Evolutionary conservation across 1,284 basidiomycete species (phyloP).

Genomic region (Inonotus hispidus): DNA sequence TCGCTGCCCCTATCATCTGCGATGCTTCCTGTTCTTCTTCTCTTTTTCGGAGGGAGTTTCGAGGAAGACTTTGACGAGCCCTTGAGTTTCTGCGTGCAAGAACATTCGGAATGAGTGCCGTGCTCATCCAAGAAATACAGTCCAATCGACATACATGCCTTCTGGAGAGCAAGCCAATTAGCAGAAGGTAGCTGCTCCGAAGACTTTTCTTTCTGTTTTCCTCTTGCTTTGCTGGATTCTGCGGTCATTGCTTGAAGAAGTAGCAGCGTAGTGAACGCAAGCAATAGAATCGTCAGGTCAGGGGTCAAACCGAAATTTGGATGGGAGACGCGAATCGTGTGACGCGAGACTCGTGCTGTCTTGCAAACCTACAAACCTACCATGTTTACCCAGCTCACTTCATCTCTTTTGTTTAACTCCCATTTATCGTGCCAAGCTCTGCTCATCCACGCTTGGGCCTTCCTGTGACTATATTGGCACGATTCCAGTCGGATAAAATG

Average conservation of each 20-base stretch:
- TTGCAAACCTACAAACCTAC: neutral
- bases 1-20: neutral
- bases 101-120: neutral
- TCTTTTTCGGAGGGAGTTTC: conserved; percentile 8
- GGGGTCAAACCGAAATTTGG: too few relatives aligned
- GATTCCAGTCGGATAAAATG: neutral
- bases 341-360: conserved; percentile 11
- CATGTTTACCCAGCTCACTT: neutral
- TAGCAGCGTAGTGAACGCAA: neutral
- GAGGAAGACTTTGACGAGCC: neutral
- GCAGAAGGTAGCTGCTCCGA: conserved; percentile 32
- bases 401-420: neutral
- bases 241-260: neutral
- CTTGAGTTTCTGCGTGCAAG: conserved; percentile 5
- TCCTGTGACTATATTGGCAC: too few relatives aligned
- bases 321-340: neutral
- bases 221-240: neutral
- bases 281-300: too few relatives aligned
- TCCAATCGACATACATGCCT: conserved; percentile 31
- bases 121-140: neutral
- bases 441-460: neutral
- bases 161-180: conserved; percentile 47
- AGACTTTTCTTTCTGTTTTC: conserved; percentile 11
- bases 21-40: neutral
- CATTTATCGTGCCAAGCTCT: neutral